These are phyloP conservation scores for Periconia macrospinosa DNA, from an alignment of 2,329 filamentous ascomycete species.

Conservation along the genomic window DNA sequence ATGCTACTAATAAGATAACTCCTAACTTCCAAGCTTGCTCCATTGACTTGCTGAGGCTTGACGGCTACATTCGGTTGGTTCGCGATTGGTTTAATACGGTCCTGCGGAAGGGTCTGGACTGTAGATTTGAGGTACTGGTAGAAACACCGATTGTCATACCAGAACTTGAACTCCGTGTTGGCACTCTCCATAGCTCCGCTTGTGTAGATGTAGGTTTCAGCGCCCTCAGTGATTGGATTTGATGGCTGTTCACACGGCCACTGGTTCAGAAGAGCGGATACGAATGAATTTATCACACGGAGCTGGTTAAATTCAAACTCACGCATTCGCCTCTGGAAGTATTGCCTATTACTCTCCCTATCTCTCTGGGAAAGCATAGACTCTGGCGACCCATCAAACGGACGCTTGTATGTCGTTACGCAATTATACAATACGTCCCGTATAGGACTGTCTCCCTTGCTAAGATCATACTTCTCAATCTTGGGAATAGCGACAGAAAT, in stretches of 20 bases:
- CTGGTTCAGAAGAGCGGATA: constrained; percentile 15
- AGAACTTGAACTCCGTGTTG: constrained; percentile 13
- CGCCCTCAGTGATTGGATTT: constrained; percentile 3
- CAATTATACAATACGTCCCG: not conserved
- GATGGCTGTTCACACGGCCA: constrained; percentile 18
- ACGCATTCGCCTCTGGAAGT: constrained; percentile 6
- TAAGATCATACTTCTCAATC: constrained; percentile 4
- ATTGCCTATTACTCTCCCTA: constrained; percentile 14
- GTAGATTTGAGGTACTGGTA: constrained; percentile 24
- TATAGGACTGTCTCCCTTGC: constrained; percentile 9
- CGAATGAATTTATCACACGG: constrained; percentile 13
- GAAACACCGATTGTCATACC: constrained; percentile 47
- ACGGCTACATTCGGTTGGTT: not conserved
- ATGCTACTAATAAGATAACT: constrained; percentile 6
- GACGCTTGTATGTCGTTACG: not conserved
- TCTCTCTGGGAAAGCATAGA: constrained; percentile 10
- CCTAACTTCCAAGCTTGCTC: not conserved
- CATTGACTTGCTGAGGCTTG: not conserved
- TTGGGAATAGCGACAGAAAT: constrained; percentile 12
- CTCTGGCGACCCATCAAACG: not conserved
- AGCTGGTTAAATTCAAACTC: constrained; percentile 7
- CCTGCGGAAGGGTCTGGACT: constrained; percentile 10
- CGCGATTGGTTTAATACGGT: not conserved
- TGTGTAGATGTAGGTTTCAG: constrained; percentile 17
- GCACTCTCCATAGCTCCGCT: constrained; percentile 18